Conservation (phyloP, 148 eudicot genomes). For the Salicornia ramosissima region DNA sequence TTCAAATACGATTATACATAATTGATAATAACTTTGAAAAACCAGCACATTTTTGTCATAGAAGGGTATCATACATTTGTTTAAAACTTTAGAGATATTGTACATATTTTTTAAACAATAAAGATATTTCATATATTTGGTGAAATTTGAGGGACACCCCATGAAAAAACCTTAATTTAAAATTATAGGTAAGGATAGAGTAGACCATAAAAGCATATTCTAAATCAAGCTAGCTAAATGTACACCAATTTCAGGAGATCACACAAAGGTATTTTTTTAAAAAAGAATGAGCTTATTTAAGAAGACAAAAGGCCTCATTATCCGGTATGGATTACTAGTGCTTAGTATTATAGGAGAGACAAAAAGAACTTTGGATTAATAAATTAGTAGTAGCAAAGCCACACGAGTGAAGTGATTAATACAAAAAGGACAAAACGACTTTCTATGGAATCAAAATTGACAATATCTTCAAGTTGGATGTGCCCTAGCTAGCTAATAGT, state of each 20-base stretch:
- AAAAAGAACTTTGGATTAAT: conserved; percentile 25
- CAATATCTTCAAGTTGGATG: conserved; percentile 25
- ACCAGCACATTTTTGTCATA: too few relatives aligned
- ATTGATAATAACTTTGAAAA: too few relatives aligned
- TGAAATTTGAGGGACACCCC: too few relatives aligned
- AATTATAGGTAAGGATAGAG: conserved; percentile 7
- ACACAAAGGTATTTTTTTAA: conserved; percentile 26
- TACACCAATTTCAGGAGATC: conserved; percentile 28
- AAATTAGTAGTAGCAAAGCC: conserved; percentile 14
- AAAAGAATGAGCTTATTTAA: conserved; percentile 17
- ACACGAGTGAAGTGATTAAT: conserved; percentile 33
- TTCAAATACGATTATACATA: too few relatives aligned
- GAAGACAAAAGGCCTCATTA: conserved; percentile 33
- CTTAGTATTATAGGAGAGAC: conserved; percentile 22
- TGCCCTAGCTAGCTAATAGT: conserved; percentile 27
- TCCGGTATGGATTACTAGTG: conserved; percentile 28
- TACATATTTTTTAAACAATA: too few relatives aligned
- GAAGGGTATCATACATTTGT: too few relatives aligned
- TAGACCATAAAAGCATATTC: conserved; percentile 30
- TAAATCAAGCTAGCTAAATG: conserved; percentile 1
- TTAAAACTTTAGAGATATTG: too few relatives aligned
- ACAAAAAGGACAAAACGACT: conserved; percentile 27
- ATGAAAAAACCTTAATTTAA: too few relatives aligned
- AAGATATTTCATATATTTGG: too few relatives aligned
- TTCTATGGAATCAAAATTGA: conserved; percentile 36